Conservation (phyloP, 768 basidiomycete genomes). For the Pleurotus tuber-regium region DNA sequence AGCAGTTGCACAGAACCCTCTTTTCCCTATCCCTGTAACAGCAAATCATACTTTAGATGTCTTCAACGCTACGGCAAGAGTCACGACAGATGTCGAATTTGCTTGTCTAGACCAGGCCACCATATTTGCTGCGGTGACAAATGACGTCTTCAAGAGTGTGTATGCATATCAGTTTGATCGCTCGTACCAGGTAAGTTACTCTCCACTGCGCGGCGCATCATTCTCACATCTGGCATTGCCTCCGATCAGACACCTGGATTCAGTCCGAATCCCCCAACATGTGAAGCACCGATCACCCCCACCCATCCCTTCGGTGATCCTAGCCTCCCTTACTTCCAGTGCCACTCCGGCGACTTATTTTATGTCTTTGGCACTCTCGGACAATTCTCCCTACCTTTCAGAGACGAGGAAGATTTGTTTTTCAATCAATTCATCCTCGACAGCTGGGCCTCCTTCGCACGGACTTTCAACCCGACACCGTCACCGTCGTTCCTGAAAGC, state of each 20-base stretch:
- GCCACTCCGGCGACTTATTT: slow-evolving; percentile 31
- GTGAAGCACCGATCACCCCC: slow-evolving; percentile 38
- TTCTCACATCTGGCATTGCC: not conserved
- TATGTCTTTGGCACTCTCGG: slow-evolving; percentile 33
- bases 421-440: slow-evolving; percentile 43
- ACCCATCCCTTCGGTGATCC: slow-evolving; percentile 46
- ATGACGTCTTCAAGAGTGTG: slow-evolving; percentile 39
- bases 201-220: not conserved
- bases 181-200: slow-evolving; percentile 27
- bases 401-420: slow-evolving; percentile 43
- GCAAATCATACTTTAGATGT: slow-evolving; percentile 36
- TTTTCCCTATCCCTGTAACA: slow-evolving; percentile 39
- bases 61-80: slow-evolving; percentile 44
- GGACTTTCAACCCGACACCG: slow-evolving; percentile 48
- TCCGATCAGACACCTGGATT: slow-evolving; percentile 29
- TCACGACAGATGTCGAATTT: slow-evolving; percentile 45
- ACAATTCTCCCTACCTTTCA: slow-evolving; percentile 37
- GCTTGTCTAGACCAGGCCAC: slow-evolving; percentile 50
- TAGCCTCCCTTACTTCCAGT: slow-evolving; percentile 45
- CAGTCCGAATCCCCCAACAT: slow-evolving; percentile 40
- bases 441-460: slow-evolving; percentile 45
- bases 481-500: slow-evolving; percentile 36
- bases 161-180: slow-evolving; percentile 49
- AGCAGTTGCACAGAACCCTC: slow-evolving; percentile 13
- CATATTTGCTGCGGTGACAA: slow-evolving; percentile 37